A percentile compares a stretch with the other conserved stretches of the same genome.
These are phyloP conservation scores for Theileria annulata DNA, from an alignment of 169 alveolate species.

Conservation along the genomic window DNA sequence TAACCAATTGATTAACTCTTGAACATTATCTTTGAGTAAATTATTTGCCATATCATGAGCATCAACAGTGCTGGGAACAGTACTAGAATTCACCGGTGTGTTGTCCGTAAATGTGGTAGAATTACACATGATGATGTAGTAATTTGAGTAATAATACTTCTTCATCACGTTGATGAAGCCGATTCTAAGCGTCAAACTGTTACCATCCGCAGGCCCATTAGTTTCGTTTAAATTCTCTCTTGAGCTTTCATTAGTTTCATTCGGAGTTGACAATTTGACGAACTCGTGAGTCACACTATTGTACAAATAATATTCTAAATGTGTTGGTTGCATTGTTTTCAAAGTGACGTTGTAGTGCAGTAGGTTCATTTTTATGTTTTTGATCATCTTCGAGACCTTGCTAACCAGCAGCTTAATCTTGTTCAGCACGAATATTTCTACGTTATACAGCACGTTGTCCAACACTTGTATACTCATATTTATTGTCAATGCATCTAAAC, in stretches of 20 bases:
- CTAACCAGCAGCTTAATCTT: not conserved
- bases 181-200: not conserved
- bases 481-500: not conserved
- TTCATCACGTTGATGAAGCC: not conserved
- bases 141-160: not conserved
- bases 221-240: not conserved
- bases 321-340: not conserved
- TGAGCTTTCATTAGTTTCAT: not conserved
- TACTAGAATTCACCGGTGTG: not conserved
- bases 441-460: not conserved
- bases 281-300: not conserved
- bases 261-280: not conserved
- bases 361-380: not conserved
- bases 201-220: not conserved
- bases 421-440: not conserved
- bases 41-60: not conserved
- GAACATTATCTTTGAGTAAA: not conserved
- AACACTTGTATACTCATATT: not conserved
- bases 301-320: not conserved
- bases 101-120: not conserved
- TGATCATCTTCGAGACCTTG: not conserved
- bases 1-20: not conserved
- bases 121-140: not conserved
- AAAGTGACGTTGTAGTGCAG: not conserved
- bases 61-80: not conserved